These are phyloP conservation scores for Dactylellina drechsleri DNA, from an alignment of 2,329 filamentous ascomycete genomes.

Conservation along the genomic window DNA sequence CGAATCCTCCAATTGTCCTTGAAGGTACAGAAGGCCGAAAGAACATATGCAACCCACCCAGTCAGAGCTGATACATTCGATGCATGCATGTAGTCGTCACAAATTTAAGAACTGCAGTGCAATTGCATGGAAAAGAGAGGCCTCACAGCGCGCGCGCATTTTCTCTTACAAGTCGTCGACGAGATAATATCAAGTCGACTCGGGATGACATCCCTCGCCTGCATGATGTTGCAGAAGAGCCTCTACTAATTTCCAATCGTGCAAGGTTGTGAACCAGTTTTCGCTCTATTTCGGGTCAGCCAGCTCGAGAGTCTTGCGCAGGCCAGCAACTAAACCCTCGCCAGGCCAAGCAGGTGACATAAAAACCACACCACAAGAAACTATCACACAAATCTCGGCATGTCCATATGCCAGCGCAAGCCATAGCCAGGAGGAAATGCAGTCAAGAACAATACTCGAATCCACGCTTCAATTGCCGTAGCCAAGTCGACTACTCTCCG, in stretches of 20 bases:
- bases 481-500: slow-evolving; percentile 26
- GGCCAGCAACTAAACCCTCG: slow-evolving; percentile 21
- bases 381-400: not conserved
- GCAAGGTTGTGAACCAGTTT: slow-evolving; percentile 43
- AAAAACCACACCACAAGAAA: slow-evolving; percentile 6
- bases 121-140: not conserved
- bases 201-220: slow-evolving; percentile 27
- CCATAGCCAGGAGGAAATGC: no score
- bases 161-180: no score
- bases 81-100: no score
- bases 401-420: slow-evolving; percentile 17
- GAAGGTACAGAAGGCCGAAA: no score
- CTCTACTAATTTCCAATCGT: slow-evolving; percentile 44
- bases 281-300: slow-evolving; percentile 11
- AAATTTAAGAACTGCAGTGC: no score
- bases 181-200: slow-evolving; percentile 11
- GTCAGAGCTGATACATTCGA: no score
- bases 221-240: slow-evolving; percentile 44
- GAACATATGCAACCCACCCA: not conserved
- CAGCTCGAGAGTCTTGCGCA: slow-evolving; percentile 4
- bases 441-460: no score
- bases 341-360: no score
- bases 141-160: not conserved
- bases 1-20: not conserved
- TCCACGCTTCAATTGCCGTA: no score